A percentile compares a stretch with the other conserved stretches of the same genome.
phyloP scores from a whole-genome alignment of 768 basidiomycete genomes.

The Lactifluus rugatus region DNA sequence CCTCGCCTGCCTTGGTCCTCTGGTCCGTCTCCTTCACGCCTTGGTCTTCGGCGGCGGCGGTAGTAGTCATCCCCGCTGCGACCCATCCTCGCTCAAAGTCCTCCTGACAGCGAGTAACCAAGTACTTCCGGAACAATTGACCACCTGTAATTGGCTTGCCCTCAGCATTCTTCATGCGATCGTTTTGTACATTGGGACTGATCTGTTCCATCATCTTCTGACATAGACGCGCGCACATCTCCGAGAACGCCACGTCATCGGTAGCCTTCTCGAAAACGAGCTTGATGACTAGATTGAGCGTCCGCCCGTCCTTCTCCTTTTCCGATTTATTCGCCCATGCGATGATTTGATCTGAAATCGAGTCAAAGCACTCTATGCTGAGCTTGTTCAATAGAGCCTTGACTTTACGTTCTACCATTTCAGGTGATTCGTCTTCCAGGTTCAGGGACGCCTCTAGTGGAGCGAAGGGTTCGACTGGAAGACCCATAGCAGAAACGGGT shows the following conservation, averaged over 20 bases:
- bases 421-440: conserved; percentile 61
- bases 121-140: conserved; percentile 91
- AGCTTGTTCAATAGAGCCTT: conserved; percentile 88
- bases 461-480: conserved; percentile 52
- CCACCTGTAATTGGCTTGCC: conserved; percentile 90
- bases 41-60: conserved; percentile 51
- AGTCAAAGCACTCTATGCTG: conserved; percentile 93
- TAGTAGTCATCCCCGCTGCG: conserved; percentile 45
- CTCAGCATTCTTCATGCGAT: conserved; percentile 68
- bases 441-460: conserved; percentile 72
- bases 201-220: conserved; percentile 94
- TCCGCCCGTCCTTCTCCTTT: conserved; percentile 86
- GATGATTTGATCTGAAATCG: conserved; percentile 92
- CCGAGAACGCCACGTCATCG: conserved; percentile 89
- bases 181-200: conserved; percentile 78
- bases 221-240: conserved; percentile 95
- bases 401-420: conserved; percentile 88
- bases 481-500: conserved; percentile 25
- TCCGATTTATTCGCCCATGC: conserved; percentile 90
- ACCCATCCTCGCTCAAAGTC: conserved; percentile 97
- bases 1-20: conserved; percentile 29
- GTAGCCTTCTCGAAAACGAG: conserved; percentile 97
- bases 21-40: conserved; percentile 45
- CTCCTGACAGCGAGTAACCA: conserved; percentile 93
- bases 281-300: conserved; percentile 90